Conservation (phyloP, 2,329 filamentous ascomycete species). For the Podosphaera aphanis region DNA sequence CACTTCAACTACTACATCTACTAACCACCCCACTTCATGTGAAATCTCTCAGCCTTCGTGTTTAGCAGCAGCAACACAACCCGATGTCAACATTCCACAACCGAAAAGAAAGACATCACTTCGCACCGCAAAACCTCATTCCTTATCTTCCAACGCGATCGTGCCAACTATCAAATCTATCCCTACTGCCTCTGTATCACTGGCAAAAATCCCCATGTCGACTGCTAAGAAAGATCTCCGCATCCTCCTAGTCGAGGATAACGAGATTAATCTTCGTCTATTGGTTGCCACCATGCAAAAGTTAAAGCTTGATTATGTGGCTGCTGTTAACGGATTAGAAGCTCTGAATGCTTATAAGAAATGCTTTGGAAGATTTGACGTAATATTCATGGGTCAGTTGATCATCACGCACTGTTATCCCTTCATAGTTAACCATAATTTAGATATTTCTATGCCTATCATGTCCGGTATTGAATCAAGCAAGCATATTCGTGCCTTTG, state of each 20-base stretch:
- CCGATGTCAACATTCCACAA: too few species aligned
- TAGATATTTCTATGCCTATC: conserved; percentile 32
- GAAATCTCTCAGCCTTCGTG: too few species aligned
- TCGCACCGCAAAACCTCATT: neutral
- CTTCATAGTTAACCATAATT: neutral
- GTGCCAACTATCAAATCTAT: neutral
- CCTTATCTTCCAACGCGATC: neutral
- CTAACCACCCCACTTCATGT: too few species aligned
- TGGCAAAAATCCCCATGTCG: too few species aligned
- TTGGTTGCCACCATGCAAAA: conserved; percentile 15
- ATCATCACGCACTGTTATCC: neutral
- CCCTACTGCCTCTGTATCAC: too few species aligned
- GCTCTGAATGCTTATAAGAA: conserved; percentile 20
- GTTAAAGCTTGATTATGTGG: conserved; percentile 15
- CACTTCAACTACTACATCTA: too few species aligned
- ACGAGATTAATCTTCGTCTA: conserved; percentile 19
- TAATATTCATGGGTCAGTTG: conserved; percentile 24
- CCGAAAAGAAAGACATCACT: neutral
- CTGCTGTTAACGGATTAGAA: conserved; percentile 23
- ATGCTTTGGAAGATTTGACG: conserved; percentile 16
- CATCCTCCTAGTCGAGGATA: conserved; percentile 21
- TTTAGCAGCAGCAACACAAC: too few species aligned
- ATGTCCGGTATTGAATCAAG: conserved; percentile 27
- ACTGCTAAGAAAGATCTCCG: conserved; percentile 5
- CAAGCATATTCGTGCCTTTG: conserved; percentile 24